phyloP scores from a whole-genome alignment of 2,329 filamentous ascomycete species.

The Aspergillus aculeatinus region DNA sequence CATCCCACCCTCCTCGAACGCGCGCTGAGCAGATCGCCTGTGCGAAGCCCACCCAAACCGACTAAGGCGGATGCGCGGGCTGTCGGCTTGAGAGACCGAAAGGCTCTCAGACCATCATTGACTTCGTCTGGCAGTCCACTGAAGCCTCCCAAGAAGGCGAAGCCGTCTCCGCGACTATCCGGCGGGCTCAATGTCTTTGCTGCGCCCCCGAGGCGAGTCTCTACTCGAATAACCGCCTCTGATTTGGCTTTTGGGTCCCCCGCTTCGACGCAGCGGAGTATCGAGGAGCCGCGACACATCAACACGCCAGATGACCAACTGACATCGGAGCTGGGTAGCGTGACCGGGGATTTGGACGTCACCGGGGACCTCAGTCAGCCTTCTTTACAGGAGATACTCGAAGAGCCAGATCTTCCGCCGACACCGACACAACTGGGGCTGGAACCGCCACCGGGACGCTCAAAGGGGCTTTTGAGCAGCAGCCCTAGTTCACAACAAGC shows the following conservation, averaged over 20 bases:
- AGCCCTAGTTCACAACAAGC: slow-evolving; percentile 37
- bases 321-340: slow-evolving; percentile 32
- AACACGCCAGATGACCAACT: slow-evolving; percentile 35
- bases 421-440: slow-evolving; percentile 44
- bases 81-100: slow-evolving; percentile 38
- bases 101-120: slow-evolving; percentile 39
- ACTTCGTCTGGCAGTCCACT: slow-evolving; percentile 29
- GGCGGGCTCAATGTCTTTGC: slow-evolving; percentile 38
- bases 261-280: slow-evolving; percentile 11
- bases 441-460: slow-evolving; percentile 34
- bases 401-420: slow-evolving; percentile 64
- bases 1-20: slow-evolving; percentile 59
- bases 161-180: slow-evolving; percentile 23
- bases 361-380: slow-evolving; percentile 18
- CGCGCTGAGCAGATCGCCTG: slow-evolving; percentile 42
- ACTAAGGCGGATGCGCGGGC: slow-evolving; percentile 19
- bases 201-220: slow-evolving; percentile 37
- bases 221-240: slow-evolving; percentile 32
- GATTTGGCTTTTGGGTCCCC: slow-evolving; percentile 33
- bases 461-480: slow-evolving; percentile 34
- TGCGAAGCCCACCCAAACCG: slow-evolving; percentile 28
- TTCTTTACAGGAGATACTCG: slow-evolving; percentile 33
- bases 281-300: slow-evolving; percentile 10
- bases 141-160: slow-evolving; percentile 13
- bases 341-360: slow-evolving; percentile 25